Conservation (phyloP, 2,329 filamentous ascomycete species). For the Sporothrix pallida region DNA sequence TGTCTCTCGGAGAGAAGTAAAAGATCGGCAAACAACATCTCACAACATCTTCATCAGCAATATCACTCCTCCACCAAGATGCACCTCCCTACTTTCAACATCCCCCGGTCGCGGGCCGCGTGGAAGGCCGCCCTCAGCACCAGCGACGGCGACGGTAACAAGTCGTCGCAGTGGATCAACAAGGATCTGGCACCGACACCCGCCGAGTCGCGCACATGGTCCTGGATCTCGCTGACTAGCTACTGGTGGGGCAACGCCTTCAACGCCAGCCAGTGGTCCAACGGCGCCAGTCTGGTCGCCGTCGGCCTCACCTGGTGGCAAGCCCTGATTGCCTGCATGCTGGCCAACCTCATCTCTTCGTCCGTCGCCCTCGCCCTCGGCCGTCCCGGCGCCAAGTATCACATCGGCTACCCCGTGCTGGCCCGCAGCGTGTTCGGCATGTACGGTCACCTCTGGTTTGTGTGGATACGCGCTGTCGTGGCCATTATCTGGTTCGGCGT, state of each 20-base stretch:
- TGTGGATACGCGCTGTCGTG: conserved; percentile 31
- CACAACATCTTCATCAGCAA: neutral
- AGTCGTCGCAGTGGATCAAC: conserved; percentile 36
- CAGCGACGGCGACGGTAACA: neutral
- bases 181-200: conserved; percentile 33
- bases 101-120: conserved; percentile 29
- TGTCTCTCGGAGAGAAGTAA: neutral
- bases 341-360: conserved; percentile 31
- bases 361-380: conserved; percentile 26
- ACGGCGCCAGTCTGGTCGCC: conserved; percentile 31
- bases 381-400: conserved; percentile 34
- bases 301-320: conserved; percentile 36
- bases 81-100: neutral
- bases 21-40: neutral
- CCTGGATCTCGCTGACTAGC: conserved; percentile 34
- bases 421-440: conserved; percentile 35
- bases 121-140: conserved; percentile 34
- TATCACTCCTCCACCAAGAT: neutral
- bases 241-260: conserved; percentile 37
- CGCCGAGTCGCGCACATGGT: conserved; percentile 27
- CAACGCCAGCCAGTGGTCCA: conserved; percentile 36
- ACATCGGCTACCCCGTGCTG: conserved; percentile 36
- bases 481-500: conserved; percentile 36
- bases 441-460: conserved; percentile 32
- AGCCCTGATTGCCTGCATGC: conserved; percentile 29